Conservation (phyloP, 2,329 filamentous ascomycete genomes). For the Calonectria hongkongensis region DNA sequence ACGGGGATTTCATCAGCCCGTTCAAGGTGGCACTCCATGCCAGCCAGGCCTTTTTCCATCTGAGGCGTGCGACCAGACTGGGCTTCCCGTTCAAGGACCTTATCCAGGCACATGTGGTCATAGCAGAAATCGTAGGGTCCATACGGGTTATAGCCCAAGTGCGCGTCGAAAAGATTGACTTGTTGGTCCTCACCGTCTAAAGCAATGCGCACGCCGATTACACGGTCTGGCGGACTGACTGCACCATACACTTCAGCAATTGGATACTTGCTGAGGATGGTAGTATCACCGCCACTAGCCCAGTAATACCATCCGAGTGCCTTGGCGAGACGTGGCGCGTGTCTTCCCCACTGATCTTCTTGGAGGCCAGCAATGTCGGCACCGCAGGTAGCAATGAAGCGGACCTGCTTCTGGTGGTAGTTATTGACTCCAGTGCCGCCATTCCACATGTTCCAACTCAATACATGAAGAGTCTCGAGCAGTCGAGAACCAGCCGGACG, state of each 20-base stretch:
- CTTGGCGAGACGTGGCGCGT: not conserved
- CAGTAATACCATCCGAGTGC: slow-evolving; percentile 15
- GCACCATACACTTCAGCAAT: slow-evolving; percentile 10
- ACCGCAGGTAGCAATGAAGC: slow-evolving; percentile 11
- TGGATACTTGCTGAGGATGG: slow-evolving; percentile 6
- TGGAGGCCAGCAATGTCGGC: slow-evolving; percentile 13
- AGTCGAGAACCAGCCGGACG: slow-evolving; percentile 4
- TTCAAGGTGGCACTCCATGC: not conserved
- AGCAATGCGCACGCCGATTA: slow-evolving; percentile 10
- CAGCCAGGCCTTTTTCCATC: slow-evolving; percentile 2
- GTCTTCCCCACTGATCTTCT: slow-evolving; percentile 10
- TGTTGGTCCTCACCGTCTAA: not conserved
- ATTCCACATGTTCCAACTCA: slow-evolving; percentile 22
- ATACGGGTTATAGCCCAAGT: slow-evolving; percentile 2
- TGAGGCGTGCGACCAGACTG: slow-evolving; percentile 15
- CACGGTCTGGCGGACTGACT: slow-evolving; percentile 1
- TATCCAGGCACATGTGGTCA: slow-evolving; percentile 12
- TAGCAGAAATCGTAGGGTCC: slow-evolving; percentile 20
- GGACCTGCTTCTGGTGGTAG: slow-evolving; percentile 15
- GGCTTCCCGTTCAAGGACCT: not conserved
- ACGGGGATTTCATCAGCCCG: slow-evolving; percentile 8
- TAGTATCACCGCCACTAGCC: slow-evolving; percentile 8
- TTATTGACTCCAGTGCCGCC: slow-evolving; percentile 4
- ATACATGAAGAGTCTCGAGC: not conserved
- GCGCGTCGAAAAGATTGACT: slow-evolving; percentile 3